Conservation (phyloP, 2,329 filamentous ascomycete species). For the Verticillium klebahnii region DNA sequence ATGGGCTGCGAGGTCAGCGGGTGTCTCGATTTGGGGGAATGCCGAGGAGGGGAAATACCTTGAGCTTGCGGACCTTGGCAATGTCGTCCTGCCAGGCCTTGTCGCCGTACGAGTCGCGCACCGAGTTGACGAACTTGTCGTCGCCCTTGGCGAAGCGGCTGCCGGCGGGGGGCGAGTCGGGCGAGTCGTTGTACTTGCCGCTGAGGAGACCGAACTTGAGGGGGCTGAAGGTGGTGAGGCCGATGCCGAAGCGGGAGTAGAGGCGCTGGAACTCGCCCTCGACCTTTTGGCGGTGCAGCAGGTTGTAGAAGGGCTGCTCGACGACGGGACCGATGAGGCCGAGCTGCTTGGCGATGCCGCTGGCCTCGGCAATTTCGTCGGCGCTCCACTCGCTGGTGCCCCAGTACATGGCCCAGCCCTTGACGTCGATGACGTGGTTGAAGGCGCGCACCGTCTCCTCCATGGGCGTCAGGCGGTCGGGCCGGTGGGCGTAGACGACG, state of each 20-base stretch:
- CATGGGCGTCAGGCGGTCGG: constrained; percentile 64
- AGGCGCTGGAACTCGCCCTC: constrained; percentile 59
- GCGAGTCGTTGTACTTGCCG: constrained; percentile 59
- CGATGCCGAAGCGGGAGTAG: constrained; percentile 53
- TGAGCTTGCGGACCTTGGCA: constrained; percentile 38
- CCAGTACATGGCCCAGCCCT: constrained; percentile 68
- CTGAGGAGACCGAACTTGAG: constrained; percentile 54
- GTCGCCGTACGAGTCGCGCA: constrained; percentile 47
- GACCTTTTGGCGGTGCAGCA: constrained; percentile 56
- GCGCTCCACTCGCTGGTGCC: constrained; percentile 67
- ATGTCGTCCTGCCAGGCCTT: constrained; percentile 50
- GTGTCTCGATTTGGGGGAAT: constrained; percentile 7
- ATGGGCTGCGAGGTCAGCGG: constrained; percentile 30
- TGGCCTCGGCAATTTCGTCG: constrained; percentile 62
- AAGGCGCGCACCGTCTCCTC: constrained; percentile 68
- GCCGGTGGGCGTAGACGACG: constrained; percentile 65
- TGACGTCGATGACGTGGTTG: constrained; percentile 60
- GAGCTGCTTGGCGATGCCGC: constrained; percentile 53
- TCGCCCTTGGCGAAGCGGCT: constrained; percentile 55
- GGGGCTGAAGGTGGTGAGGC: constrained; percentile 59
- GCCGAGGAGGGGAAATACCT: constrained; percentile 10
- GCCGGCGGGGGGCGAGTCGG: constrained; percentile 48
- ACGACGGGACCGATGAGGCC: constrained; percentile 58
- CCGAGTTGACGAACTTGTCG: constrained; percentile 51
- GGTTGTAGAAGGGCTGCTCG: constrained; percentile 66